Evolutionary conservation across 2,329 filamentous ascomycete genomes (phyloP).

Genomic region (Exophiala xenobiotica): DNA sequence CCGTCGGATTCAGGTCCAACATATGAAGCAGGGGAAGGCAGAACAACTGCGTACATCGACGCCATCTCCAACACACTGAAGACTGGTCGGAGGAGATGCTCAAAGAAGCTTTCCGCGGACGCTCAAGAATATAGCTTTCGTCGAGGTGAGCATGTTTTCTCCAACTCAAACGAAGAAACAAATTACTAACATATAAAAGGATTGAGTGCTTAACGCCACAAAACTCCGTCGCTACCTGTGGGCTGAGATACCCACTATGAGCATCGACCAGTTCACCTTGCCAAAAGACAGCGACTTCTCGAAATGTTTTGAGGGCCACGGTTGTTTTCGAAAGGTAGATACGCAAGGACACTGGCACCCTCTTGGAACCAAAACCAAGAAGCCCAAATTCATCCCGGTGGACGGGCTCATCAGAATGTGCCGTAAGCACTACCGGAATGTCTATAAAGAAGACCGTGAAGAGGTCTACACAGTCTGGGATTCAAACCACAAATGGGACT

Average conservation of each 20-base stretch:
- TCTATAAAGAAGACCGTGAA: background rate
- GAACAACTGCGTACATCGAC: background rate
- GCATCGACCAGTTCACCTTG: background rate
- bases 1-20: slow-evolving; percentile 1
- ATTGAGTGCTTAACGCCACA: background rate
- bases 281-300: background rate
- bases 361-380: background rate
- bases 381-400: background rate
- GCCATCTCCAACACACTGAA: background rate
- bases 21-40: background rate
- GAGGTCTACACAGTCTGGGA: no score
- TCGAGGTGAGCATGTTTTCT: background rate
- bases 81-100: background rate
- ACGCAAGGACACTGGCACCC: slow-evolving; percentile 1
- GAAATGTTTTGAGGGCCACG: background rate
- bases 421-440: slow-evolving; percentile 3
- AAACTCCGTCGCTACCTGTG: slow-evolving; percentile 6
- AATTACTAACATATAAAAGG: no score
- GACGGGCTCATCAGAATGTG: slow-evolving; percentile 3
- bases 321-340: slow-evolving; percentile 1
- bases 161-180: no score
- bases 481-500: no score
- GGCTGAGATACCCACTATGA: background rate
- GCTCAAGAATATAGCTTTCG: background rate
- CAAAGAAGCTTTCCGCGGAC: background rate